Percentiles rank a stretch among this genome's conserved stretches.
phyloP scores from a whole-genome alignment of 768 basidiomycete species.

The Kwoniella dendrophila region DNA sequence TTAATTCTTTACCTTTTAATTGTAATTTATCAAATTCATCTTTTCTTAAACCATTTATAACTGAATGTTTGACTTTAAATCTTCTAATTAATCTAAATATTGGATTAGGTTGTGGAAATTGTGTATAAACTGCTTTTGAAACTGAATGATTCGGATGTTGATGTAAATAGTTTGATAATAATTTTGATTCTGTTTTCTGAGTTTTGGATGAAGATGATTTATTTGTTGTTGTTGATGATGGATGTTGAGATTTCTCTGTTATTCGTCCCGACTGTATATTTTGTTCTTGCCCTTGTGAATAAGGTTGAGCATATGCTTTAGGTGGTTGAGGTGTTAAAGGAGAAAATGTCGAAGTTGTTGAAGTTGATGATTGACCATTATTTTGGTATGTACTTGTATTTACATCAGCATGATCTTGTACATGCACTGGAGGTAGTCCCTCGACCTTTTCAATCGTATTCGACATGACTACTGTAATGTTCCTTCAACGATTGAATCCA shows the following conservation, averaged over 20 bases:
- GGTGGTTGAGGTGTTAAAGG: neutral
- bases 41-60: conserved; percentile 48
- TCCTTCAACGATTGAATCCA: too few relatives aligned
- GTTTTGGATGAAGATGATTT: neutral
- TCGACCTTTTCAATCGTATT: neutral
- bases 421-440: neutral
- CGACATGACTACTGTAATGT: neutral
- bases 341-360: neutral
- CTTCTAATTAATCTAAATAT: conserved; percentile 45
- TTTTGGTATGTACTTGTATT: too few relatives aligned
- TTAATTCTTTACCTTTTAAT: conserved; percentile 35
- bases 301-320: neutral
- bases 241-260: neutral
- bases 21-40: conserved; percentile 36
- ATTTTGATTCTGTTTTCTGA: neutral
- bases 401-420: neutral
- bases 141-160: conserved; percentile 56
- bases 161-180: conserved; percentile 59
- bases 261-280: neutral
- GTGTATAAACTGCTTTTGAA: conserved; percentile 57
- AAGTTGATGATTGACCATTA: too few relatives aligned
- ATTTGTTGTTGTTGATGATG: neutral
- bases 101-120: conserved; percentile 58
- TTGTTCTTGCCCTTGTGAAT: neutral
- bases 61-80: conserved; percentile 56